Percentiles rank a stretch among this genome's conserved stretches.
Evolutionary conservation across 2,329 filamentous ascomycete genomes (phyloP).

Genomic region (Cladophialophora carrionii): DNA sequence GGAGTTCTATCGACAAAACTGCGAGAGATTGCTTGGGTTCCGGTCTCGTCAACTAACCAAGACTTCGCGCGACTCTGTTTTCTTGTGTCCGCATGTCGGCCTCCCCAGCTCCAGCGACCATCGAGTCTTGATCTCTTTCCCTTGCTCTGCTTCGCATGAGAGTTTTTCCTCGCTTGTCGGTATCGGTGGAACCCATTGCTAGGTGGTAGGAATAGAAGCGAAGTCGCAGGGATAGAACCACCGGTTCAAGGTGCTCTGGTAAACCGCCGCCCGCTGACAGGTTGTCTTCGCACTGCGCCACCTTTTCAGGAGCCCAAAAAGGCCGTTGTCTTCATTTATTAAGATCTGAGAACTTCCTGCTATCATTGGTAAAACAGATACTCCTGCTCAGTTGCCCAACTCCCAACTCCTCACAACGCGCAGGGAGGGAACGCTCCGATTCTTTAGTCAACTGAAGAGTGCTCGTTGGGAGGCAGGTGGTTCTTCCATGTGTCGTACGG

Average conservation of each 20-base stretch:
- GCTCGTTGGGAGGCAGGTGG: conserved; percentile 34
- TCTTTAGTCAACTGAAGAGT: conserved; percentile 31
- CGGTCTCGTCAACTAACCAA: neutral
- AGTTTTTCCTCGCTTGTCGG: neutral
- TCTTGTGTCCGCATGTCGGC: neutral
- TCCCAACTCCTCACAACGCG: neutral
- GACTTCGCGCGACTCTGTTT: neutral
- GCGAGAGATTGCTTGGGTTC: neutral
- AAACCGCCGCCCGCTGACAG: neutral
- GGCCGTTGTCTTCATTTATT: neutral
- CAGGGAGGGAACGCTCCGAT: neutral
- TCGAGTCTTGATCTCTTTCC: neutral
- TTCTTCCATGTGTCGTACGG: conserved; percentile 36
- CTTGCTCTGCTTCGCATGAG: neutral
- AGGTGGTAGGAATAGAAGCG: neutral
- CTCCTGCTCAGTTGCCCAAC: neutral
- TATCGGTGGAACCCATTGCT: neutral
- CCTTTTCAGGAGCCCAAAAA: neutral
- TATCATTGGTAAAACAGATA: neutral
- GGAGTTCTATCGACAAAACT: conserved; percentile 5
- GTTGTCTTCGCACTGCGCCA: neutral
- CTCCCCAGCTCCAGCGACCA: neutral
- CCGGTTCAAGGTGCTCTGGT: neutral
- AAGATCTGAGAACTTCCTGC: neutral
- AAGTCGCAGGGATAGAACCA: neutral